Evolutionary conservation across 139 green algal species (phyloP), one percentile per base, ranked within the genome.

Genomic region (Ettlia oleoabundans): DNA sequence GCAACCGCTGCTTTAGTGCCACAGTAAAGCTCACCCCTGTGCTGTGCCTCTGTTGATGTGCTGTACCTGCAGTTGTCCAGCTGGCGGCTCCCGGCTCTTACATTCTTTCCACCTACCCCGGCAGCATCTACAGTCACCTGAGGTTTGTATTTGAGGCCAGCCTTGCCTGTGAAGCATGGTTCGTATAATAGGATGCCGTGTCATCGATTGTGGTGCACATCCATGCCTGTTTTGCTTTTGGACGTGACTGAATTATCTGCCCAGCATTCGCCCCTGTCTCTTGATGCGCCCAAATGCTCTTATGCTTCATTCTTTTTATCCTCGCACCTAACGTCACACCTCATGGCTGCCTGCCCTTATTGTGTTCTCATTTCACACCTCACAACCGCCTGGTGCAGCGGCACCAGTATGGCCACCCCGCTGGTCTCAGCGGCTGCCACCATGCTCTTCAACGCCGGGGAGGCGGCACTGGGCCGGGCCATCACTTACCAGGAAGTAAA

Each of bases 331-430:
- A 15, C 47, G 13, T 15, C 47, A 24, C 47, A 10, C 47, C 47
- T 58, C 47, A 24, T 58, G 10, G 47, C 15, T 15, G 47, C 10
- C 10, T 58, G 47, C 15, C 13, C 10, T 58, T 24, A 38, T 6
- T 35, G n/a, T 47, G 28, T 18, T 72, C 65, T n/a, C 33, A 8
- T 58, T 52, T 22, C 26, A 1, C 1, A 18, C 35, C 13, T 32
- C 9, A 5, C 22, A 19, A 38, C 67, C 4, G 38, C 40, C 19
- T 47, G 5, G 10, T 28, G 68, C 68, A 76, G 68, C n/a, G 68
- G 68, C 40, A 76, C 68, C 41, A 37, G 19, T 28, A 76, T 76
- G 68, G 68, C 68, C 26, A 76, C 68, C 5, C 68, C 68, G 0
- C 68, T 76, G 68, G 68, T 76, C 40, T 38, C 65, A 2, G 65